Percentiles rank a stretch among this genome's conserved stretches.
These are phyloP conservation scores for Tolypocladium tropicale DNA, from an alignment of 2,329 filamentous ascomycete genomes.

Conservation along the genomic window DNA sequence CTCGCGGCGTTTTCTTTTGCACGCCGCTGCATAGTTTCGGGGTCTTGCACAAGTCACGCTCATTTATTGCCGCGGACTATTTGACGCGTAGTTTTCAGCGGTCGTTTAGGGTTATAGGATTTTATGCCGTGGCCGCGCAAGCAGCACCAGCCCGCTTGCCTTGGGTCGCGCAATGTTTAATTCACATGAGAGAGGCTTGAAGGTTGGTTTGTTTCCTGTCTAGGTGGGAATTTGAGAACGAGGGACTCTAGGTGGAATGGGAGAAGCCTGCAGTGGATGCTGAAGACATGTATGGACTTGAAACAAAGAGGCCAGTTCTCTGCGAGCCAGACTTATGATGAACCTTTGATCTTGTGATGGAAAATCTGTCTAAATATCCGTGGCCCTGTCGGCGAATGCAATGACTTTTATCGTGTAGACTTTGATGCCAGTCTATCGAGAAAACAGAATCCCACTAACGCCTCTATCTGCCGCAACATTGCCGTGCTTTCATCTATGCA, in stretches of 20 bases:
- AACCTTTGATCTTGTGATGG: neutral
- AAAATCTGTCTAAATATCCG: neutral
- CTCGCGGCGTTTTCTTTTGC: neutral
- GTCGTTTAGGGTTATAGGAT: neutral
- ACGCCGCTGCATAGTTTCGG: neutral
- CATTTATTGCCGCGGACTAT: neutral
- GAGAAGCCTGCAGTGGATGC: neutral
- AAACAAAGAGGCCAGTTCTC: neutral
- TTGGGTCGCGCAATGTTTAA: neutral
- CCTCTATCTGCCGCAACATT: conserved; percentile 1
- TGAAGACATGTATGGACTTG: neutral
- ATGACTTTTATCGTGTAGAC: neutral
- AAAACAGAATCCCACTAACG: conserved; percentile 1
- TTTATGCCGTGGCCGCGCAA: neutral
- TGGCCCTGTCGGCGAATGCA: neutral
- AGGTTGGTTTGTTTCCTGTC: neutral
- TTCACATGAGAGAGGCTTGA: neutral
- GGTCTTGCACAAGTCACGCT: neutral
- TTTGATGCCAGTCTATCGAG: neutral
- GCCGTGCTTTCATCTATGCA: neutral
- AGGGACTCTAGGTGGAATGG: neutral
- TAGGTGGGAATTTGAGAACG: neutral
- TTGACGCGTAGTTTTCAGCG: neutral
- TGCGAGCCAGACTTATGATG: neutral
- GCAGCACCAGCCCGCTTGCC: neutral